These are phyloP conservation scores for Vanderwaltozyma verrucispora DNA, from an alignment of 805 yeast species.

Conservation along the genomic window DNA sequence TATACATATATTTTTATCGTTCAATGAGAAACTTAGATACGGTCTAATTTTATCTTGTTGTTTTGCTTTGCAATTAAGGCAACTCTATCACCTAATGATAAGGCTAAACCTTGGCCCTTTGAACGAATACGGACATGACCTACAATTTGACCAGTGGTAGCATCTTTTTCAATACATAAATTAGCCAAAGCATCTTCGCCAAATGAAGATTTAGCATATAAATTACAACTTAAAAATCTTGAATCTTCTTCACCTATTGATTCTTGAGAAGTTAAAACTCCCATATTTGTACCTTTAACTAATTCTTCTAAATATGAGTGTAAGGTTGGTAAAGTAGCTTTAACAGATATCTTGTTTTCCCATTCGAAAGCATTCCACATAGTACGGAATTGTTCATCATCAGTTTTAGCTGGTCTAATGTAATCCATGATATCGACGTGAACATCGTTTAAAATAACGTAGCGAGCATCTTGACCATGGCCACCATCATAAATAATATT, in stretches of 20 bases:
- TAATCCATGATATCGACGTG: conserved; percentile 97
- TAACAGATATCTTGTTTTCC: conserved; percentile 94
- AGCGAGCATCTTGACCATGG: conserved; percentile 79
- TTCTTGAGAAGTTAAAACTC: conserved; percentile 85
- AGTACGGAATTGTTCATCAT: conserved; percentile 82
- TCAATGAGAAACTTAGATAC: not conserved
- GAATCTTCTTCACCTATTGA: conserved; percentile 75
- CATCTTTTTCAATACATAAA: conserved; percentile 77
- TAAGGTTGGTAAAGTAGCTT: conserved; percentile 54
- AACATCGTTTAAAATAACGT: conserved; percentile 87
- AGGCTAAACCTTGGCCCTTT: conserved; percentile 94
- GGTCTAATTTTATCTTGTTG: conserved; percentile 27
- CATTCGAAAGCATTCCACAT: conserved; percentile 99
- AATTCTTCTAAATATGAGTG: conserved; percentile 70
- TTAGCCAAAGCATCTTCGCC: conserved; percentile 98
- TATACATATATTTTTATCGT: not conserved
- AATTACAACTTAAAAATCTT: conserved; percentile 79
- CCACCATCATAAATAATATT: conserved; percentile 95
- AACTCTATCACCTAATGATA: conserved; percentile 88
- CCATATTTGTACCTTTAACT: conserved; percentile 77
- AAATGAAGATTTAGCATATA: conserved; percentile 84
- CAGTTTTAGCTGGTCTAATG: conserved; percentile 86
- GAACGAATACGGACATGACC: conserved; percentile 97
- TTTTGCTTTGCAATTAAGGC: conserved; percentile 66
- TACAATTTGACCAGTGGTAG: conserved; percentile 55